Conservation (phyloP, 2,329 filamentous ascomycete species). For the Stachybotrys chartarum region DNA sequence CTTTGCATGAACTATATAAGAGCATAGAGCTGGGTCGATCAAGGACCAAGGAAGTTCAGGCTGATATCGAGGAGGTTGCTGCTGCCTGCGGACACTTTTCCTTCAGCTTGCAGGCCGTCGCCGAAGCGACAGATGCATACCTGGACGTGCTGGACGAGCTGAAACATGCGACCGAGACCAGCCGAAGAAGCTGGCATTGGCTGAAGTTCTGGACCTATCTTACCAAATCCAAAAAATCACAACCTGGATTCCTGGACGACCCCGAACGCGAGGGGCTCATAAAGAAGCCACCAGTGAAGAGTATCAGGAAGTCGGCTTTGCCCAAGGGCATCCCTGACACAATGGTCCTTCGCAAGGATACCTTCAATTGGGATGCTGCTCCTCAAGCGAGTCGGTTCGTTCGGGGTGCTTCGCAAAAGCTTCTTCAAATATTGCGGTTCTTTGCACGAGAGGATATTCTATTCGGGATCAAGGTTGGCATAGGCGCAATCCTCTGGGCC, state of each 20-base stretch:
- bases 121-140: conserved; percentile 79
- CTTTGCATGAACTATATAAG: conserved; percentile 72
- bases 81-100: conserved; percentile 97
- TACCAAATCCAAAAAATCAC: conserved; percentile 3
- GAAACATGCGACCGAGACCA: conserved; percentile 60
- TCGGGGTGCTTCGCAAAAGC: conserved; percentile 35
- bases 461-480: conserved; percentile 89
- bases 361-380: conserved; percentile 49
- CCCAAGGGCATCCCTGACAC: conserved; percentile 49
- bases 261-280: conserved; percentile 35
- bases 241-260: conserved; percentile 20
- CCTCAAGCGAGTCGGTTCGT: conserved; percentile 37
- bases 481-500: conserved; percentile 83
- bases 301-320: conserved; percentile 45
- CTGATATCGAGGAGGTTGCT: conserved; percentile 93
- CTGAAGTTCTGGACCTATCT: conserved; percentile 63
- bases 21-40: conserved; percentile 66
- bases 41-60: conserved; percentile 68
- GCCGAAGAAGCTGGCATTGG: conserved; percentile 72
- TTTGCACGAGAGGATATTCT: conserved; percentile 50
- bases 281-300: conserved; percentile 30
- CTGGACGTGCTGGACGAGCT: conserved; percentile 80
- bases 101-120: conserved; percentile 84
- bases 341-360: conserved; percentile 45
- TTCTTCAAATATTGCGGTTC: conserved; percentile 39